Base-by-base conservation (phyloP, 225 moss, liverwort and hornwort genomes). In the Neckera pumila region DNA sequence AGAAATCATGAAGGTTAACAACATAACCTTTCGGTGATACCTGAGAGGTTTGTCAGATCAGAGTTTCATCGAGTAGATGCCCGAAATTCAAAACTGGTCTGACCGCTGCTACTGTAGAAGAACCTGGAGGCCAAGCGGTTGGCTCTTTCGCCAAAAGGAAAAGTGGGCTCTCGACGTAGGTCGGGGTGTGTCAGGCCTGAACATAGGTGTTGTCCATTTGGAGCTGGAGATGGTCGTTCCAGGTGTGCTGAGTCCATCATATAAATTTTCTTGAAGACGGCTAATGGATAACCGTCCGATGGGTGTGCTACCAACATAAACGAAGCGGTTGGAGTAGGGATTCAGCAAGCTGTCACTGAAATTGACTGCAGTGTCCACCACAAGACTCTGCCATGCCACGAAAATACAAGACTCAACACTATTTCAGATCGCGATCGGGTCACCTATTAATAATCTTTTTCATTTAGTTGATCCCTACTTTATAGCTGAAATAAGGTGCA, bases 271-370 rank as follows among this genome's bases (percentile, higher is more conserved):
- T 40, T 81, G 74, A 75, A 70, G 86, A 78, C 87, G 87, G 83
- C 77, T 81, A 23, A 26, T 63, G 64, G 62, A 86, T 84, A 76
- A 88, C 76, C 88, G 91, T 80, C 84, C 88, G 72, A 85, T 84
- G 85, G 86, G 92, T 17, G 93, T 95, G 95, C 98, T 98, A 31
- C 98, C 94, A 60, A 92, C 89, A 91, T 97, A 98, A 28, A 98
- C 74, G 69, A 98, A 98, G 51, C 95, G 93, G 40, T 93, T 92
- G 40, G 98, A 98, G 90, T 97, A 98, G 25, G 98, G 98, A 72
- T 95, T 96, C 40, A 97, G 87, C 86, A 98, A 84, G 84, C 96
- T 97, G 79, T 96, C 93, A 38, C 93, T 91, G 84, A 98, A 96
- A 58, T 90, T 92, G 28, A 80, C 76, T 64, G 92, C 94, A 80